Conservation (phyloP, 352 stramenopile species). For the Phytophthora pluvialis region DNA sequence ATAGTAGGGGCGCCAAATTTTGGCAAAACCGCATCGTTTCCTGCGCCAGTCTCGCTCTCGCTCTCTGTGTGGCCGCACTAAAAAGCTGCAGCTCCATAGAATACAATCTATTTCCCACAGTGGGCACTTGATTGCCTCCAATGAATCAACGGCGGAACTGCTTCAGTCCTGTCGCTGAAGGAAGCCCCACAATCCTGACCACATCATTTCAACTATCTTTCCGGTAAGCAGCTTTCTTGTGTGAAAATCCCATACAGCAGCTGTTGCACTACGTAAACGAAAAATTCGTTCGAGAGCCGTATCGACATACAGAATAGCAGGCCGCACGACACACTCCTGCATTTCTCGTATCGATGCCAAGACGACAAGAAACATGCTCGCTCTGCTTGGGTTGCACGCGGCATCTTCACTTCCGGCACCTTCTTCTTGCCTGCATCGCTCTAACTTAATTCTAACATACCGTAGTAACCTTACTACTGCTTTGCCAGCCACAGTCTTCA, state of each 20-base stretch:
- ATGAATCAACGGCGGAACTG: background rate
- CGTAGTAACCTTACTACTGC: background rate
- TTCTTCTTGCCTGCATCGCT: background rate
- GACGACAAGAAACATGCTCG: background rate
- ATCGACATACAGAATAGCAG: constrained; percentile 32
- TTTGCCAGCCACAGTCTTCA: background rate
- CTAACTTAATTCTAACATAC: background rate
- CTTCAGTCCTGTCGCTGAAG: background rate
- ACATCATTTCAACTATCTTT: constrained; percentile 14
- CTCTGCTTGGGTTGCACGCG: background rate
- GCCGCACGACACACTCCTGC: constrained; percentile 35
- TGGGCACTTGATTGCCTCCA: background rate
- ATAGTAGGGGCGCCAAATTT: constrained; percentile 29
- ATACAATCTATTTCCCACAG: background rate
- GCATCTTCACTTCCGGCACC: background rate
- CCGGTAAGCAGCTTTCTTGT: constrained; percentile 1
- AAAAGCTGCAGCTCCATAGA: background rate
- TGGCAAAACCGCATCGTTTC: constrained; percentile 28
- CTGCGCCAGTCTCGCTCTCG: constrained; percentile 22
- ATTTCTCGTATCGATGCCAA: constrained; percentile 18
- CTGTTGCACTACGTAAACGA: constrained; percentile 15
- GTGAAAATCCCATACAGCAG: constrained; percentile 24
- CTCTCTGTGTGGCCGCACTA: constrained; percentile 6
- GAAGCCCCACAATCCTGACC: background rate
- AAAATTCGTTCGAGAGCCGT: constrained; percentile 38